Conservation (phyloP, 345 rosid species). For the Alliaria petiolata region DNA sequence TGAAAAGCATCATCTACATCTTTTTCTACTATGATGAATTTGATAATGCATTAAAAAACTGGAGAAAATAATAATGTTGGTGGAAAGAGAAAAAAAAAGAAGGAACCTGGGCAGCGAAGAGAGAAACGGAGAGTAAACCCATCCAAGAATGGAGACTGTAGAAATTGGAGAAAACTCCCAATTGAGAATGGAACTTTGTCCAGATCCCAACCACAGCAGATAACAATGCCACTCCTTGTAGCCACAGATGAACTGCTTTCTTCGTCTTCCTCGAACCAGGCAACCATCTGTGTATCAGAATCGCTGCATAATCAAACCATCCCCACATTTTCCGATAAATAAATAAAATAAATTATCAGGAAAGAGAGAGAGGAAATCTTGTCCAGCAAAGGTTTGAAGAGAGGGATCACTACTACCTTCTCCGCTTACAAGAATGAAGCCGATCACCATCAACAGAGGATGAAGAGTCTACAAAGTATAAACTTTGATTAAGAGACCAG, state of each 20-base stretch:
- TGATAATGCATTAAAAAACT: not conserved
- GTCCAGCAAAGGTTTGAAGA: too few species aligned
- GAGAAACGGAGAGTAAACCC: slow-evolving; percentile 79
- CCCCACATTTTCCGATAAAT: not conserved
- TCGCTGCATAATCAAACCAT: slow-evolving; percentile 53
- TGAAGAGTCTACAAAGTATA: slow-evolving; percentile 48
- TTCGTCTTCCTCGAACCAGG: slow-evolving; percentile 81
- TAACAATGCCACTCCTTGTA: slow-evolving; percentile 84
- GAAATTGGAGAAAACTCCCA: slow-evolving; percentile 77
- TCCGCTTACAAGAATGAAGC: slow-evolving; percentile 85
- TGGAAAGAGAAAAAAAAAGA: not conserved
- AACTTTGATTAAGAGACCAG: not conserved
- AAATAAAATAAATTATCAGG: not conserved
- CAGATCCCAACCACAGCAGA: slow-evolving; percentile 84
- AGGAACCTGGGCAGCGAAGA: slow-evolving; percentile 93
- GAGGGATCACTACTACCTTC: slow-evolving; percentile 57
- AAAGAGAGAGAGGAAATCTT: not conserved
- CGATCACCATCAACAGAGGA: slow-evolving; percentile 90
- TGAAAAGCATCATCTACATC: slow-evolving; percentile 7
- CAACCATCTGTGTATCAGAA: slow-evolving; percentile 83
- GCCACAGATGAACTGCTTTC: slow-evolving; percentile 83
- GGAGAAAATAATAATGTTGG: too few species aligned
- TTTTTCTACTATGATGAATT: not conserved
- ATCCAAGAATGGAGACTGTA: slow-evolving; percentile 96
- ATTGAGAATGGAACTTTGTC: slow-evolving; percentile 65